Conservation (phyloP, 352 stramenopile species). For the Pythium folliculosum region DNA sequence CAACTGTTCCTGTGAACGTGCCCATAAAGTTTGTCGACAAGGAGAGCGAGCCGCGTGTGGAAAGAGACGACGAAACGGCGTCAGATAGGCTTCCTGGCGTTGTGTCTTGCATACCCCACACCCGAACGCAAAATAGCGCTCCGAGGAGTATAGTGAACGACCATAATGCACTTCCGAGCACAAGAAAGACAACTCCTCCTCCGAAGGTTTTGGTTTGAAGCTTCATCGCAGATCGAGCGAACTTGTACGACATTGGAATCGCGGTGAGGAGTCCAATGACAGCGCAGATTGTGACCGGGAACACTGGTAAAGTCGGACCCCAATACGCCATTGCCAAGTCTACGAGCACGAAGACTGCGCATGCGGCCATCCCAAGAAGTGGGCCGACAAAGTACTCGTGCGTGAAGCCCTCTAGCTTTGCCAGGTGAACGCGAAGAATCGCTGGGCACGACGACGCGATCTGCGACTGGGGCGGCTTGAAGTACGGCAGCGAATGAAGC, state of each 20-base stretch:
- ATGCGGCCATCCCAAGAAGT: conserved; percentile 43
- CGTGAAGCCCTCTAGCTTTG: conserved; percentile 28
- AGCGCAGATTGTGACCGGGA: conserved; percentile 48
- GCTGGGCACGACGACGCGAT: conserved; percentile 4
- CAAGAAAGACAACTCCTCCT: conserved; percentile 52
- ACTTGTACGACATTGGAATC: conserved; percentile 54
- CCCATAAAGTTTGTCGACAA: conserved; percentile 42
- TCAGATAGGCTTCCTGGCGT: background rate
- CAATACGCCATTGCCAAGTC: conserved; percentile 49
- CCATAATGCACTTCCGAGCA: conserved; percentile 54
- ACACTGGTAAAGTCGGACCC: conserved; percentile 44
- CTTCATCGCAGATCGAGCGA: conserved; percentile 35
- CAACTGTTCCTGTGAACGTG: conserved; percentile 50
- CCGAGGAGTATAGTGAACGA: conserved; percentile 59
- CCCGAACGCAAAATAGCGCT: conserved; percentile 45
- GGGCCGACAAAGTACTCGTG: conserved; percentile 44
- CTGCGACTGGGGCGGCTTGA: conserved; percentile 24
- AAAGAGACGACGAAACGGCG: background rate
- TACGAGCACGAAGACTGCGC: conserved; percentile 49
- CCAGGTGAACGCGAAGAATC: background rate
- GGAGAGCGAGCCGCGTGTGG: background rate
- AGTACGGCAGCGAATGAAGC: conserved; percentile 42
- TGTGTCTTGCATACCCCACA: conserved; percentile 37
- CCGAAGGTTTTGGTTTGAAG: conserved; percentile 36
- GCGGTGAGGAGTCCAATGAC: conserved; percentile 54